phyloP scores from a whole-genome alignment of 495 filamentous ascomycete species.

The Aspergillus wentii region DNA sequence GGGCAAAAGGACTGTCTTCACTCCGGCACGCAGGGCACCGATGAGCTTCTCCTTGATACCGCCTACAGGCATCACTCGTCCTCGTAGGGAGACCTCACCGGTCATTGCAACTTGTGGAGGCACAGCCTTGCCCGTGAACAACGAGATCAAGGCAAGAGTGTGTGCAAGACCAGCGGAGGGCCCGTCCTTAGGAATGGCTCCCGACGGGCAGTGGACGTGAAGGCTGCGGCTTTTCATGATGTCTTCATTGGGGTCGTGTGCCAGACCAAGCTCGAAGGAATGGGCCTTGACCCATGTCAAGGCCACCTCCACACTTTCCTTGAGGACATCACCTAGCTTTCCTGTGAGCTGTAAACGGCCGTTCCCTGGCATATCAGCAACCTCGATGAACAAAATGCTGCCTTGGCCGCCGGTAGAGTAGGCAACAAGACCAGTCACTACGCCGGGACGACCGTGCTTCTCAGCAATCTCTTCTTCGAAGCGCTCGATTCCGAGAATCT shows the following conservation, averaged over 20 bases:
- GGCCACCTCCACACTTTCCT: constrained; percentile 95
- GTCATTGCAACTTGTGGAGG: constrained; percentile 96
- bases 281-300: constrained; percentile 96
- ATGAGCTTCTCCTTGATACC: constrained; percentile 99
- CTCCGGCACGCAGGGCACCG: constrained; percentile 85
- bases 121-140: constrained; percentile 85
- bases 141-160: constrained; percentile 84
- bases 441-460: constrained; percentile 78
- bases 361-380: constrained; percentile 92
- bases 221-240: constrained; percentile 94
- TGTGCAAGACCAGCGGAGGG: constrained; percentile 88
- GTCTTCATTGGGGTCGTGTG: constrained; percentile 74
- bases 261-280: constrained; percentile 85
- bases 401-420: constrained; percentile 91
- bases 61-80: constrained; percentile 82
- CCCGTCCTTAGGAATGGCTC: constrained; percentile 92
- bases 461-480: constrained; percentile 96
- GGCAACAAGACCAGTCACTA: constrained; percentile 97
- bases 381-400: constrained; percentile 97
- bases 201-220: constrained; percentile 94
- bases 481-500: constrained; percentile 87
- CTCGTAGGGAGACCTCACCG: constrained; percentile 85
- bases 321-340: constrained; percentile 95
- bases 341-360: constrained; percentile 95
- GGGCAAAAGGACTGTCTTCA: constrained; percentile 89